Conservation (phyloP, 2,329 filamentous ascomycete genomes). For the Lasiodiplodia theobromae region DNA sequence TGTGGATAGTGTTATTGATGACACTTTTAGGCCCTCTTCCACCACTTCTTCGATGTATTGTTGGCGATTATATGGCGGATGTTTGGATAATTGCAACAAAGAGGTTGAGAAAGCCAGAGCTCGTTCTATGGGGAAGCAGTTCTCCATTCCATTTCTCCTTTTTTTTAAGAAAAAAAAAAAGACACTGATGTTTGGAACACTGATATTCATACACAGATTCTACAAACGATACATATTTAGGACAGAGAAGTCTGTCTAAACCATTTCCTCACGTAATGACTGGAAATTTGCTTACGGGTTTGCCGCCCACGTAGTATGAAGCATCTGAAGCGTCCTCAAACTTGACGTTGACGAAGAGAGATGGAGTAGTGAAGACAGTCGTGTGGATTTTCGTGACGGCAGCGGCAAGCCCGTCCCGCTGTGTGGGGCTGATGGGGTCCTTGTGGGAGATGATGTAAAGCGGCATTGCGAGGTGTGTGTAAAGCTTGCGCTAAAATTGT, state of each 20-base stretch:
- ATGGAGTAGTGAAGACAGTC: slow-evolving; percentile 51
- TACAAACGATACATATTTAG: too few species aligned
- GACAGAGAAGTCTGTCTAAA: too few species aligned
- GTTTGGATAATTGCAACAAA: too few species aligned
- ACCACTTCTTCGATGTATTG: background rate
- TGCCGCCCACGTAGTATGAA: slow-evolving; percentile 47
- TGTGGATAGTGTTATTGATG: background rate
- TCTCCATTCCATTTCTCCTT: too few species aligned
- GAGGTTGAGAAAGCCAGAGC: too few species aligned
- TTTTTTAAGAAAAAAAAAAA: too few species aligned
- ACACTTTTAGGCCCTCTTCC: too few species aligned
- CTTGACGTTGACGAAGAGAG: slow-evolving; percentile 54
- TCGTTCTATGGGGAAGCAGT: too few species aligned
- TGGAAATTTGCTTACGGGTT: slow-evolving; percentile 31
- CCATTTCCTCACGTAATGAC: background rate
- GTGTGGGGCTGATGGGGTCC: slow-evolving; percentile 39
- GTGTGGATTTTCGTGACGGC: slow-evolving; percentile 53
- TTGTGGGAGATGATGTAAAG: slow-evolving; percentile 54
- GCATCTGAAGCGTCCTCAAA: slow-evolving; percentile 42
- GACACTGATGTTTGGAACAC: too few species aligned
- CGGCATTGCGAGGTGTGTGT: slow-evolving; percentile 46
- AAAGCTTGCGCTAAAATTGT: background rate
- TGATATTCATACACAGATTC: too few species aligned
- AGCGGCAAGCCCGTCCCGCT: slow-evolving; percentile 49
- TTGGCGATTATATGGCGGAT: too few species aligned